Evolutionary conservation across 257 asterid species (phyloP), one percentile per base, ranked within the genome.

Genomic region (Solanum gracilifrons): DNA sequence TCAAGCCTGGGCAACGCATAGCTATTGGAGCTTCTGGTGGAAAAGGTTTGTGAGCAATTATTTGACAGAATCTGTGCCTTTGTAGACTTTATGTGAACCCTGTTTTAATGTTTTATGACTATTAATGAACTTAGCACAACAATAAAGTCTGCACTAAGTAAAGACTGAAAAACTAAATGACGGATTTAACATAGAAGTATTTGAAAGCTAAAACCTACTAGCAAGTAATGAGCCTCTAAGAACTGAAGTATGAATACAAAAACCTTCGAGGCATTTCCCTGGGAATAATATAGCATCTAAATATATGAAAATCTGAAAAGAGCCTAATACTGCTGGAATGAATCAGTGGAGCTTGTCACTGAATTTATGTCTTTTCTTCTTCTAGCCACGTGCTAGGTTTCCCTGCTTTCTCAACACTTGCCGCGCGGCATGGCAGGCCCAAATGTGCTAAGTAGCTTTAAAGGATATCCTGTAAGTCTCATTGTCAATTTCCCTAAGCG

Each of bases 11-110:
- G 39, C 98, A 97, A 86, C 98, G 99, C 86, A 86, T 97, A 60
- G 99, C 98, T 37, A 94, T 97, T 89, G 99, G 99, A 85, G 99
- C 99, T 92, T 97, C 99, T 66, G 99, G 99, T 83, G 99, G 99
- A 88, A 97, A 97, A 97, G 99, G 98, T 95, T 33, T 31, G 15
- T 35, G 23, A 76, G 18, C 5, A 85, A 69, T 6, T 43, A 3
- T 43, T 39, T 69, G 37, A 64, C 4, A 46, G 7, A 68, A 39
- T 69, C 1, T 21, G 83, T 43, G 79, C 35, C n/a, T 84, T 4
- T 33, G 64, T 86, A 20, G 66, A 21, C 18, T 41, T 25, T 55
- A 1, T 55, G 37, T 69, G 37, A 29, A 69, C 10, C 75, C 5
- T 68, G 37, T 29, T 69, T 2, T 31, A 15, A 69, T 15, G 37